Percentiles rank a stretch among this genome's conserved stretches.
Conservation (phyloP, 2,329 filamentous ascomycete genomes). For the Aspergillus pseudoviridinutans region DNA sequence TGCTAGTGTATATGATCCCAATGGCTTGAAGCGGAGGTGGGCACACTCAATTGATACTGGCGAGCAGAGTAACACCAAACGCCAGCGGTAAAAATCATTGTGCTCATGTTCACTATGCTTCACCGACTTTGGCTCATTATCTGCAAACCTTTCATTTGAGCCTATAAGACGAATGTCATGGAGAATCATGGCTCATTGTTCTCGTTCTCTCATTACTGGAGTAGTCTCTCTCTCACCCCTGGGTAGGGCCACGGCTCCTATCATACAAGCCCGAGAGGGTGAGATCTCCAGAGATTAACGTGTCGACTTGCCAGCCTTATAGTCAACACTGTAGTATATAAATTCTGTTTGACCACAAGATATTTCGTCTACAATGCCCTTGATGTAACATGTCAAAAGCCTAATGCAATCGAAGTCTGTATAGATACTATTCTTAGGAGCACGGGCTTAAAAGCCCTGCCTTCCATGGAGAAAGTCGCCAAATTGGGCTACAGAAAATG, state of each 20-base stretch:
- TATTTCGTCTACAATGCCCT: background rate
- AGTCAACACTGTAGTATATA: background rate
- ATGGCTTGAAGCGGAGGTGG: conserved; percentile 44
- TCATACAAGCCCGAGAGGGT: too few relatives aligned
- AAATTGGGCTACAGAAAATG: background rate
- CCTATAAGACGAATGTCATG: too few relatives aligned
- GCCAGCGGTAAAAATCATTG: conserved; percentile 25
- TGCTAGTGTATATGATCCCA: conserved; percentile 45
- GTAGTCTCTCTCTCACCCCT: too few relatives aligned
- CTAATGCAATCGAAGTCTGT: background rate
- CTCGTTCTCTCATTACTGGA: too few relatives aligned
- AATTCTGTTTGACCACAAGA: background rate
- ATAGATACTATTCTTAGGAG: background rate
- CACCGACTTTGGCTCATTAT: background rate
- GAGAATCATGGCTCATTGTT: too few relatives aligned
- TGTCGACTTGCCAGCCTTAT: background rate
- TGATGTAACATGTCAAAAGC: background rate
- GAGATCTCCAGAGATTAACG: too few relatives aligned
- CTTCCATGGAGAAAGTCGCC: background rate
- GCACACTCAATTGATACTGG: conserved; percentile 35
- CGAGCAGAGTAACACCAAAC: conserved; percentile 28
- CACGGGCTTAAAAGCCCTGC: background rate
- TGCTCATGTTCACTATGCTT: background rate
- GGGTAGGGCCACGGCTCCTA: too few relatives aligned
- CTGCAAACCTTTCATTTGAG: too few relatives aligned